These are phyloP conservation scores for Monosporascus ibericus DNA, from an alignment of 2,329 filamentous ascomycete genomes.

Conservation along the genomic window DNA sequence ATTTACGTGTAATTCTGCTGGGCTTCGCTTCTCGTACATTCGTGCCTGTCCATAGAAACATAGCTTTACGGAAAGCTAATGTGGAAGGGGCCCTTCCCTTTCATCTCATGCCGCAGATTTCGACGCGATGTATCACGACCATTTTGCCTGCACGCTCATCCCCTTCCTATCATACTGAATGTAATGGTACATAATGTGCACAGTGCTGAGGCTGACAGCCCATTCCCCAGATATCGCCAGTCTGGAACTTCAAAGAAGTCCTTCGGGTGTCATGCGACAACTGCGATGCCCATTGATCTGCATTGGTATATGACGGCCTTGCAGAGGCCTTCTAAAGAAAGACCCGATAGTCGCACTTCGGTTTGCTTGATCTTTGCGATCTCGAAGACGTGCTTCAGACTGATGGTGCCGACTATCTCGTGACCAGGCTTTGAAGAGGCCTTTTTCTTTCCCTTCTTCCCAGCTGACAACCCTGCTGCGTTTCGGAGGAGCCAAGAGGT, in stretches of 20 bases:
- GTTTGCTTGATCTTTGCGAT: slow-evolving; percentile 94
- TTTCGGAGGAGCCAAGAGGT: slow-evolving; percentile 85
- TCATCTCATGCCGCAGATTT: neutral
- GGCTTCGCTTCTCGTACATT: neutral
- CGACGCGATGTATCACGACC: neutral
- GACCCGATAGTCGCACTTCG: slow-evolving; percentile 66
- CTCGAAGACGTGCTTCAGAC: slow-evolving; percentile 93
- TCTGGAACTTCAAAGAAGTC: neutral
- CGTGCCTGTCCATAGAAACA: neutral
- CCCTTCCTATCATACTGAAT: neutral
- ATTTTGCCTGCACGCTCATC: neutral
- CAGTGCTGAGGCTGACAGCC: neutral
- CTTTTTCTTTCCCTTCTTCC: slow-evolving; percentile 71
- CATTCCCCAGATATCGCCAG: neutral
- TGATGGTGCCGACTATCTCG: slow-evolving; percentile 77
- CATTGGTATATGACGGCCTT: slow-evolving; percentile 69
- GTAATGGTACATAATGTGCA: neutral
- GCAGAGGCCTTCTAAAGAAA: slow-evolving; percentile 65
- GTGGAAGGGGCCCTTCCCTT: neutral
- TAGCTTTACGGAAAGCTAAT: neutral
- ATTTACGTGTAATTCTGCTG: neutral
- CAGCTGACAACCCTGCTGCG: slow-evolving; percentile 66
- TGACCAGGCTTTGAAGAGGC: slow-evolving; percentile 70
- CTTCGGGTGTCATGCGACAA: slow-evolving; percentile 48
- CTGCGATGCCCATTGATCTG: slow-evolving; percentile 67